phyloP scores from a whole-genome alignment of 2,329 filamentous ascomycete genomes.

The Phoma sp. region DNA sequence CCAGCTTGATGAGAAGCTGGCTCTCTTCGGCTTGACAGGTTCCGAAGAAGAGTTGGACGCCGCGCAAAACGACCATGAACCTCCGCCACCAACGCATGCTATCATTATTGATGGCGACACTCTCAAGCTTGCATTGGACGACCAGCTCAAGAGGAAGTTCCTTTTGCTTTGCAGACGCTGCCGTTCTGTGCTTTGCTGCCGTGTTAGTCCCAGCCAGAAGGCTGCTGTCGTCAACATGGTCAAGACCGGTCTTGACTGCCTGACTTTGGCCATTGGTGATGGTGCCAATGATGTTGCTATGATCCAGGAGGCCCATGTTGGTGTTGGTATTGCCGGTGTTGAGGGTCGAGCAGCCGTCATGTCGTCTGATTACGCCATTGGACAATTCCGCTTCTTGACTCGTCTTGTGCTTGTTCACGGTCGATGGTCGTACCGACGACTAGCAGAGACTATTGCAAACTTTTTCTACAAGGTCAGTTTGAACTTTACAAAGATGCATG shows the following conservation, averaged over 20 bases:
- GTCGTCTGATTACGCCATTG: slow-evolving; percentile 86
- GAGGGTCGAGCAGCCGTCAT: slow-evolving; percentile 86
- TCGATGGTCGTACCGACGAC: slow-evolving; percentile 89
- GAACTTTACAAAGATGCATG: no score
- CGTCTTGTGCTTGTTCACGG: slow-evolving; percentile 82
- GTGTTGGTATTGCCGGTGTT: slow-evolving; percentile 85
- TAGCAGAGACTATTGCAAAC: slow-evolving; percentile 93
- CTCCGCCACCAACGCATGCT: slow-evolving; percentile 86
- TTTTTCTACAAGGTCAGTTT: slow-evolving; percentile 91
- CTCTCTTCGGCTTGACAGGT: slow-evolving; percentile 77
- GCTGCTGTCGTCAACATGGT: slow-evolving; percentile 97
- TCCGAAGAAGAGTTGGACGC: slow-evolving; percentile 81
- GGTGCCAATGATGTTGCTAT: slow-evolving; percentile 93
- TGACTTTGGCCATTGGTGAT: slow-evolving; percentile 90
- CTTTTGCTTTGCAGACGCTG: slow-evolving; percentile 95
- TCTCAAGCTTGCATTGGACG: slow-evolving; percentile 83
- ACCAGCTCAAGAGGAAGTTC: slow-evolving; percentile 87
- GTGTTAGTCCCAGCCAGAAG: slow-evolving; percentile 96
- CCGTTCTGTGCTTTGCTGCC: slow-evolving; percentile 93
- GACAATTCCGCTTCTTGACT: slow-evolving; percentile 84
- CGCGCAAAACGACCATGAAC: slow-evolving; percentile 82
- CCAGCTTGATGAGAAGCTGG: slow-evolving; percentile 76
- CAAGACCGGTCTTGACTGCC: slow-evolving; percentile 91
- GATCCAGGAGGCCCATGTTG: slow-evolving; percentile 90
- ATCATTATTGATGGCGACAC: slow-evolving; percentile 95